Evolutionary conservation across 2,329 filamentous ascomycete species (phyloP).

Genomic region (Penicillium sp.): DNA sequence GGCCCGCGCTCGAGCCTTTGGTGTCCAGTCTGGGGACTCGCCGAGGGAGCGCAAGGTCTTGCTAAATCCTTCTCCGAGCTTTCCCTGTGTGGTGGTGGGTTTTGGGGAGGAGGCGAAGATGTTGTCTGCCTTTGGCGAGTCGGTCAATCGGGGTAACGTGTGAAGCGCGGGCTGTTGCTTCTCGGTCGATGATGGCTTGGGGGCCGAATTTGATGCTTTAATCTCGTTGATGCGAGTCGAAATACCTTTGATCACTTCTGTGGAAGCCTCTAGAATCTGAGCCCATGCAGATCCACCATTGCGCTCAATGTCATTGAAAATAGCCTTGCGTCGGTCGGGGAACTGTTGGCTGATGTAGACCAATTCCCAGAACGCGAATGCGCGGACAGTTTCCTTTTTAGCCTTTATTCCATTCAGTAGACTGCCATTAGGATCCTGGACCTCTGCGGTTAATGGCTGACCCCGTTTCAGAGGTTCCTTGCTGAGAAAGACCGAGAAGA

Average conservation of each 20-base stretch:
- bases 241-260: constrained; percentile 71
- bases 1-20: constrained; percentile 42
- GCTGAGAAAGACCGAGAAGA: constrained; percentile 80
- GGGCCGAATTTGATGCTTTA: constrained; percentile 51
- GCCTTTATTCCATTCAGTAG: constrained; percentile 81
- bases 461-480: constrained; percentile 82
- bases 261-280: constrained; percentile 73
- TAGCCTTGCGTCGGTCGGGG: constrained; percentile 74
- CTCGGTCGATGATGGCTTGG: constrained; percentile 48
- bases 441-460: constrained; percentile 81
- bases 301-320: constrained; percentile 87
- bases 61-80: constrained; percentile 48
- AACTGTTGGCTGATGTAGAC: constrained; percentile 77
- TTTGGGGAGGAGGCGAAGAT: constrained; percentile 51
- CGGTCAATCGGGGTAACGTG: constrained; percentile 56
- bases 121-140: constrained; percentile 54
- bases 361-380: constrained; percentile 91
- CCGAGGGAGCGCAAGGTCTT: constrained; percentile 54
- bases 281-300: constrained; percentile 80
- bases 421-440: constrained; percentile 90
- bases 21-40: constrained; percentile 50
- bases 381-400: constrained; percentile 77
- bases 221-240: constrained; percentile 69
- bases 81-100: constrained; percentile 41
- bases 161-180: constrained; percentile 46